Base-by-base conservation (phyloP, 352 stramenopile species). In the Thraustotheca clavata region DNA sequence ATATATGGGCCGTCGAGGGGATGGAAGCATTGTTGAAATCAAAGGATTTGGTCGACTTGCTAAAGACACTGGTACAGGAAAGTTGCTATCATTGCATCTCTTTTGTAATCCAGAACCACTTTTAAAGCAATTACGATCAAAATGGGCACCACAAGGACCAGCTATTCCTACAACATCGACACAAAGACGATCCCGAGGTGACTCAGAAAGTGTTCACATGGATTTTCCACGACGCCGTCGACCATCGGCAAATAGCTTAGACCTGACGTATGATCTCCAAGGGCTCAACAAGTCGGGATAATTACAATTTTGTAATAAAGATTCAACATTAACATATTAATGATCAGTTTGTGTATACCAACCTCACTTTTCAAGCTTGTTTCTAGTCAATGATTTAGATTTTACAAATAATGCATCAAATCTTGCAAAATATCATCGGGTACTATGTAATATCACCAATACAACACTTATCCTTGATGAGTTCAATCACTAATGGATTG, bases 21-120 rank as follows among this genome's bases (percentile, higher is more conserved):
- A 88, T 48, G 79, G 77, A 46, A 68, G 72, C 32, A 71, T 73
- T 24, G 48, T 92, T 2, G 77, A 90, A 46, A 49, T 92, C 40
- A 75, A 77, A 11, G 83, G 83, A 36, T 92, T 90, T 63, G 83
- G 79, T 0, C 73, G 86, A 35, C 86, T 90, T 75, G 70, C 72
- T 43, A 74, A 88, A 29, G 76, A 90, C 61, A 18, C 55, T 11
- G 57, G 46, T n/a, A 24, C 16, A 14, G 22, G 4, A 26, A 50
- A 65, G 14, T 18, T 65, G 26, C 57, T 52, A 12, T 50, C 34
- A 27, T 27, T 62, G 34, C 55, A 62, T 9, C 7, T 65, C 34
- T 65, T 65, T 35, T 54, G 36, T 31, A 20, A 65, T 32, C 34
- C 36, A 9, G 14, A 65, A 6, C 33, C 40, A 8, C 57, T 65